Evolutionary conservation across 331 rosid genomes (phyloP).

Genomic region (Ulmus americana): DNA sequence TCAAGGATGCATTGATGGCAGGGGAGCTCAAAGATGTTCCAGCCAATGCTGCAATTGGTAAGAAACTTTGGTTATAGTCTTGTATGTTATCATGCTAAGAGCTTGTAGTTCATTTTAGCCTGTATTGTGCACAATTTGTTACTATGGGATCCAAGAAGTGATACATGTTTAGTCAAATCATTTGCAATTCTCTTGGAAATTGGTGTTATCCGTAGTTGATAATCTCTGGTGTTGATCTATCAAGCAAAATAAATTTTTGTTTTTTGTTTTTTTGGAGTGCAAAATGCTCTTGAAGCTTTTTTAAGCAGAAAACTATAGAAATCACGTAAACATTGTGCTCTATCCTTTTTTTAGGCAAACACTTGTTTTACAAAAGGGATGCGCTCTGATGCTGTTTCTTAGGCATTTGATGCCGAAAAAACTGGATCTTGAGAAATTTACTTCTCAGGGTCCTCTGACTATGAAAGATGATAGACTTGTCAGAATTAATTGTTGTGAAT

Average conservation of each 20-base stretch:
- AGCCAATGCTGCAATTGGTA: conserved; percentile 37
- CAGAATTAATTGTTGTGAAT: conserved; percentile 24
- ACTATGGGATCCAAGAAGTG: conserved; percentile 9
- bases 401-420: conserved; percentile 21
- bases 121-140: conserved; percentile 4
- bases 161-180: conserved; percentile 9
- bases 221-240: conserved; percentile 16
- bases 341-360: conserved; percentile 26
- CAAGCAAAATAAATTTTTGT: conserved; percentile 11
- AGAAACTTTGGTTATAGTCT: conserved; percentile 24
- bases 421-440: conserved; percentile 30
- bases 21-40: conserved; percentile 30
- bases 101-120: not conserved
- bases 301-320: conserved; percentile 19
- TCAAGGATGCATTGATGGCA: conserved; percentile 23
- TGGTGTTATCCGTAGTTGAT: conserved; percentile 3
- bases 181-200: conserved; percentile 7
- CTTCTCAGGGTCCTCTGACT: conserved; percentile 23
- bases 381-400: conserved; percentile 28
- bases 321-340: conserved; percentile 22
- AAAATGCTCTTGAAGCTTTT: conserved; percentile 6
- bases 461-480: conserved; percentile 27
- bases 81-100: not conserved
- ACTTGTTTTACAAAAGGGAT: conserved; percentile 27
- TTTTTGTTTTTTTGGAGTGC: not conserved